A percentile compares a stretch with the other conserved stretches of the same genome.
Evolutionary conservation across 2,329 filamentous ascomycete genomes (phyloP).

Genomic region (Trichophyton equinum): DNA sequence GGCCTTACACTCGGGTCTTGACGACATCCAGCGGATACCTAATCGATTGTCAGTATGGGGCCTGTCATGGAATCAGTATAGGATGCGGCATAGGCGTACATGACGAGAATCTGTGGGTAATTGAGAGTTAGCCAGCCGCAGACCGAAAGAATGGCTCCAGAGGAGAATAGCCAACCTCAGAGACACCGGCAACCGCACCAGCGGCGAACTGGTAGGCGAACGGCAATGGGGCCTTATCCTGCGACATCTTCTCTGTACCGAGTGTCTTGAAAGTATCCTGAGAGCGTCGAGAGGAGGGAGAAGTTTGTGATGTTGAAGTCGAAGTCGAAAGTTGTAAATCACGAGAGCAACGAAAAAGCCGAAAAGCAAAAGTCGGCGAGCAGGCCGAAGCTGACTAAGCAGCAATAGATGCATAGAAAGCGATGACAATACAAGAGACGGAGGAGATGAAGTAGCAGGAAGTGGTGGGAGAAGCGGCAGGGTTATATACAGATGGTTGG

Average conservation of each 20-base stretch:
- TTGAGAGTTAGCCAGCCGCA: neutral
- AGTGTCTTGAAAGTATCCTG: no score
- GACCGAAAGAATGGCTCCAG: neutral
- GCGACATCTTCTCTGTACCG: slow-evolving; percentile 43
- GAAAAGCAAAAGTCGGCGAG: neutral
- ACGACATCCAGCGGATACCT: slow-evolving; percentile 99
- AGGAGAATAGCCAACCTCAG: slow-evolving; percentile 55
- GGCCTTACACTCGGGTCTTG: slow-evolving; percentile 83
- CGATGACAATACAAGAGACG: neutral
- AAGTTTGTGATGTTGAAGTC: neutral
- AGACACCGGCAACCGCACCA: slow-evolving; percentile 93
- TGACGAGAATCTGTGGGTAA: slow-evolving; percentile 62
- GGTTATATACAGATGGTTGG: neutral
- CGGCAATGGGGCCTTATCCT: slow-evolving; percentile 62
- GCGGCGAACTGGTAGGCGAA: slow-evolving; percentile 94
- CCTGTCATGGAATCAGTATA: neutral
- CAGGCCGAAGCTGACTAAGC: neutral
- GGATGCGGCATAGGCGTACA: slow-evolving; percentile 40
- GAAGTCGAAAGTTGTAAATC: neutral
- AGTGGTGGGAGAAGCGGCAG: no score
- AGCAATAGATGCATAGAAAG: neutral
- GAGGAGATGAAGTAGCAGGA: neutral
- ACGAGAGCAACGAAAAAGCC: neutral
- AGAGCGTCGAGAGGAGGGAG: neutral
- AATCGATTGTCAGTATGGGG: slow-evolving; percentile 5